These are phyloP conservation scores for Aurantiochytrium sp. DNA, from an alignment of 108 stramenopile species.

Conservation along the genomic window DNA sequence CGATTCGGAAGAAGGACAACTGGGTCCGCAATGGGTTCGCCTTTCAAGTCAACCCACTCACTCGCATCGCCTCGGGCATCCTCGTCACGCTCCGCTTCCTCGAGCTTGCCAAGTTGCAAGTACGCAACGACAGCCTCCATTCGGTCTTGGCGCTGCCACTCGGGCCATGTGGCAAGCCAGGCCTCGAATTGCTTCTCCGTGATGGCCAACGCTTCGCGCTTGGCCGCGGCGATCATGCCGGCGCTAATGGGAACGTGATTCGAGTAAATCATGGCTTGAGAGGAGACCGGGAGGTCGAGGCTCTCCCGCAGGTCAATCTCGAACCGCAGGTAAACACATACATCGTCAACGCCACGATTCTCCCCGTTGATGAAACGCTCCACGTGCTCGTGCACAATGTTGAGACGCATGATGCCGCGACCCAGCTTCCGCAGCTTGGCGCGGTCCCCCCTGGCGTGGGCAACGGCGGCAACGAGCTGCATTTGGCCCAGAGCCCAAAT, in stretches of 20 bases:
- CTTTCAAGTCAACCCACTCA: neutral
- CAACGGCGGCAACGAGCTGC: neutral
- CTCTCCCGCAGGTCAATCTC: neutral
- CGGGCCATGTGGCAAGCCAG: neutral
- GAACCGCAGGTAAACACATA: neutral
- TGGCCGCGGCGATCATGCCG: neutral
- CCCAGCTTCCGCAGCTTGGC: neutral
- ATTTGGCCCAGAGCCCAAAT: slow-evolving; percentile 4
- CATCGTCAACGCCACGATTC: neutral
- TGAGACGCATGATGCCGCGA: neutral
- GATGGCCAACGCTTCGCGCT: neutral
- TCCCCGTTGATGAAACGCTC: neutral
- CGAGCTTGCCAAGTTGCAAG: neutral
- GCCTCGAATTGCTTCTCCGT: neutral
- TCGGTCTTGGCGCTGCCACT: neutral
- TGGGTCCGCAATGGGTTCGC: neutral
- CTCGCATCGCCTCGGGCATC: neutral
- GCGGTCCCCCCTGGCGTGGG: neutral
- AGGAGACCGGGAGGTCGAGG: neutral
- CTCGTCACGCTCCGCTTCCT: neutral
- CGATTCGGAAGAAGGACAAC: neutral
- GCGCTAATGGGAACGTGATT: neutral
- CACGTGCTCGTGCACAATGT: slow-evolving; percentile 13
- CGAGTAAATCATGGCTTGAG: neutral
- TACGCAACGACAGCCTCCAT: neutral